Evolutionary conservation across 805 yeast genomes (phyloP), one percentile per base, ranked within the genome.

Genomic region (Metschnikowia cubensis): DNA sequence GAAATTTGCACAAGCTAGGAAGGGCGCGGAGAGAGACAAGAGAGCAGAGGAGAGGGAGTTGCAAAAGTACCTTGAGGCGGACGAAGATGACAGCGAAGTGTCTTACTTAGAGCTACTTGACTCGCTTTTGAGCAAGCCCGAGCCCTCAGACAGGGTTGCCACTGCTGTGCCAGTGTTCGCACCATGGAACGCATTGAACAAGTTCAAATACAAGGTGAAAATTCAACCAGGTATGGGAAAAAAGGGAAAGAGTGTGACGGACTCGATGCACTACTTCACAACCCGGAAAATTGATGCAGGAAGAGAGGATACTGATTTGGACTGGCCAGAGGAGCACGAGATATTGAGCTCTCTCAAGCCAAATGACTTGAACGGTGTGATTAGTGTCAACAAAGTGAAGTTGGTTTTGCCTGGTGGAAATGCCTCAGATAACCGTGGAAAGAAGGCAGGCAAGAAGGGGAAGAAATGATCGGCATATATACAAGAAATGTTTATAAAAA

Each of bases 81-180:
- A 49, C 6, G 63, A 64, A 35, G 71, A 68, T 34, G 73, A 62
- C 29, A 75, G 67, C 34, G 62, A 64, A 1, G 53, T 63, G 10
- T 62, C 70, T 40, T 74, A 71, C 53, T 64, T 74, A 47, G 73
- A 72, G 39, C 76, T 77, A 32, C 63, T 75, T 6, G 84, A 79
- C 56, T 61, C 73, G 3, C 64, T 80, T 22, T 60, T 77, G 21
- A 50, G 73, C 14, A 74, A 77, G 33, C 83, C 83, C 1, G 63
- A 67, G 10, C 60, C 69, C 29, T 62, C 69, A 1, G 96, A 87
- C 60, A 69, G 60, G 2, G 70, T 87, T 10, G 59, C 74, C 10
- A 87, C 83, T 50, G 82, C 87, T 6, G 78, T 92, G 11, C 95
- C 97, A 0, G 83, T 89, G 17, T 92, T 90, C 75, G 97, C 94